These are phyloP conservation scores for Ambrosiella xylebori DNA, from an alignment of 2,329 filamentous ascomycete genomes.

Conservation along the genomic window DNA sequence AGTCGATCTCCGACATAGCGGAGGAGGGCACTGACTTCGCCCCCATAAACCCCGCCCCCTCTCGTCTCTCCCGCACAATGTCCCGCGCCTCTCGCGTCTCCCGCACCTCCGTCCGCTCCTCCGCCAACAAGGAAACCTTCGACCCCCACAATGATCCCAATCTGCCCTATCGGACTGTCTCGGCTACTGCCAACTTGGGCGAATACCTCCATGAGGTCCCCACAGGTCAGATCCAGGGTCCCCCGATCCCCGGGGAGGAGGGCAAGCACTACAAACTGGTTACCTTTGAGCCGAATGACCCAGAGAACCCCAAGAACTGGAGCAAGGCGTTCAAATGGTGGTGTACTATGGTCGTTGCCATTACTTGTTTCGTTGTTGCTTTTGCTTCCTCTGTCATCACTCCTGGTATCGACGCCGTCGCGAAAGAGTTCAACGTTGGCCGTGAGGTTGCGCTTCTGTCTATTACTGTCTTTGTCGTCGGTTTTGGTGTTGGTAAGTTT, in stretches of 20 bases:
- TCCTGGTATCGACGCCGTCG: constrained; percentile 50
- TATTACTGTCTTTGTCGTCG: constrained; percentile 63
- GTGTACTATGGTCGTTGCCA: constrained; percentile 67
- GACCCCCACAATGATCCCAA: constrained; percentile 32
- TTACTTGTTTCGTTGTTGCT: constrained; percentile 58
- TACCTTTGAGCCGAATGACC: constrained; percentile 50
- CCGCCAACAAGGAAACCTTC: constrained; percentile 20
- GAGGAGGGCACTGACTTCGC: constrained; percentile 4
- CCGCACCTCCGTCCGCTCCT: constrained; percentile 13
- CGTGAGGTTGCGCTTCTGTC: constrained; percentile 55
- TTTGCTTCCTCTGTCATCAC: constrained; percentile 62
- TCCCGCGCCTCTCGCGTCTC: constrained; percentile 15
- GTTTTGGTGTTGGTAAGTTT: constrained; percentile 54
- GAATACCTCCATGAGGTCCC: constrained; percentile 50
- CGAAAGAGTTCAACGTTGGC: constrained; percentile 47
- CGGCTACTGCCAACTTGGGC: constrained; percentile 39
- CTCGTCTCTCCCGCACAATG: constrained; percentile 10
- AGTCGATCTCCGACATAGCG: not conserved
- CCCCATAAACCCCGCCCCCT: constrained; percentile 5
- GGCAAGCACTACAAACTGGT: constrained; percentile 34
- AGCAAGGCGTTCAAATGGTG: constrained; percentile 64
- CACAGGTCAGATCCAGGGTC: constrained; percentile 41
- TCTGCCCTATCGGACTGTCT: constrained; percentile 49
- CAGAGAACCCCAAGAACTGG: constrained; percentile 77
- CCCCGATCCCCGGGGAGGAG: constrained; percentile 14